Evolutionary conservation across 1,284 basidiomycete genomes (phyloP).

Genomic region (Austropuccinia psidii): DNA sequence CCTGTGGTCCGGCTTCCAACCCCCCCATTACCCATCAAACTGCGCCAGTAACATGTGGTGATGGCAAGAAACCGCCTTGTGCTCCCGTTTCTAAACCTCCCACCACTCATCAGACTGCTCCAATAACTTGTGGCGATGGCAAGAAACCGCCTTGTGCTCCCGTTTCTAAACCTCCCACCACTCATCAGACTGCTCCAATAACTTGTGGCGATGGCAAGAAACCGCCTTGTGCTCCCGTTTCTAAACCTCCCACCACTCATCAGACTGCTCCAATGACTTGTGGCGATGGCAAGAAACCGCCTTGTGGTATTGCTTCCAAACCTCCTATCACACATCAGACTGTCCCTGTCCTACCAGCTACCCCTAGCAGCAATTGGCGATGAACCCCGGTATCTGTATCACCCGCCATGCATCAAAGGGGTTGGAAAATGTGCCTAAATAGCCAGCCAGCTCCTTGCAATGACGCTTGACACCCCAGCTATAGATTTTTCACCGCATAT

Average conservation of each 20-base stretch:
- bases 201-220: not conserved
- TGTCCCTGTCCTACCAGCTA: too few species aligned
- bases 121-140: conserved; percentile 1
- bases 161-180: not conserved
- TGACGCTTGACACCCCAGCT: too few species aligned
- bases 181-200: not conserved
- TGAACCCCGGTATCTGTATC: too few species aligned
- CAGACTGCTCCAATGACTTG: not conserved
- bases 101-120: conserved; percentile 15
- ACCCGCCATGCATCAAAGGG: too few species aligned
- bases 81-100: not conserved
- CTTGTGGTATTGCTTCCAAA: not conserved
- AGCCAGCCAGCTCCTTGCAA: too few species aligned
- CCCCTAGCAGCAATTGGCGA: too few species aligned
- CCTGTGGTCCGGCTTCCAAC: not conserved
- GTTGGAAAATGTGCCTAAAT: too few species aligned
- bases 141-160: conserved; percentile 5
- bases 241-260: not conserved
- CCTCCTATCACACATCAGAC: not conserved
- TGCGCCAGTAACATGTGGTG: conserved; percentile 11
- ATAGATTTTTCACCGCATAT: too few species aligned
- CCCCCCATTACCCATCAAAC: not conserved
- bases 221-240: not conserved
- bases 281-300: not conserved
- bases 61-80: not conserved